Conservation (phyloP, 2,329 filamentous ascomycete genomes). For the Phoma sp. region DNA sequence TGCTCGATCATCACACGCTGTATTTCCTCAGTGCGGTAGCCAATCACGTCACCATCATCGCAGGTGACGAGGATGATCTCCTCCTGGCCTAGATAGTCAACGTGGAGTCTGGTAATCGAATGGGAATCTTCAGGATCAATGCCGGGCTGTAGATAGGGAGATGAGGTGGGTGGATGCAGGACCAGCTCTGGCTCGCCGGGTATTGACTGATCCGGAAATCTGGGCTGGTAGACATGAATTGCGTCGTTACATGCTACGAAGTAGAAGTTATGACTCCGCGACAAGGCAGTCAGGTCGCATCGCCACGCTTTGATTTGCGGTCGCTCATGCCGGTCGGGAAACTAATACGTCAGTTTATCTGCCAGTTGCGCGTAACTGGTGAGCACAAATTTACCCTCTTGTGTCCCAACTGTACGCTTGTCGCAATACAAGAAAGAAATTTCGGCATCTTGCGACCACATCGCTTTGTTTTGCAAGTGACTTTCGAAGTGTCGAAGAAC, state of each 20-base stretch:
- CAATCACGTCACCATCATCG: constrained; percentile 63
- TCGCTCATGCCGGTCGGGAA: constrained; percentile 11
- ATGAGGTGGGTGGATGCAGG: constrained; percentile 48
- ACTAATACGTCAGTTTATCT: constrained; percentile 13
- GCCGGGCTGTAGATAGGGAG: constrained; percentile 25
- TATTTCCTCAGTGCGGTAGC: constrained; percentile 45
- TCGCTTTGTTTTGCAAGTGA: neutral
- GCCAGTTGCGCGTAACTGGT: neutral
- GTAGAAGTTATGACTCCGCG: constrained; percentile 55
- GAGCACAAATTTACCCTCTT: constrained; percentile 30
- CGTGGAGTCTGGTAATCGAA: constrained; percentile 52
- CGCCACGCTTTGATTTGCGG: constrained; percentile 46
- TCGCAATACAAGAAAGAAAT: constrained; percentile 31
- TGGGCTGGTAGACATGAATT: constrained; percentile 53
- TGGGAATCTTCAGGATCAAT: constrained; percentile 50
- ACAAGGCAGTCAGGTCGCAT: constrained; percentile 55
- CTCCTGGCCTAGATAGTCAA: constrained; percentile 53
- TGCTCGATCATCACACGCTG: constrained; percentile 26
- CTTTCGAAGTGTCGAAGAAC: neutral
- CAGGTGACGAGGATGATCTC: constrained; percentile 59
- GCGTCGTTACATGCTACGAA: constrained; percentile 52
- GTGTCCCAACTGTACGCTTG: constrained; percentile 29
- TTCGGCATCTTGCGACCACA: constrained; percentile 19
- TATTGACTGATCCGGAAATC: constrained; percentile 51
- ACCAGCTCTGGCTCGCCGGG: constrained; percentile 45